Conservation (phyloP, 2,329 filamentous ascomycete genomes). For the Plenodomus lindquistii region DNA sequence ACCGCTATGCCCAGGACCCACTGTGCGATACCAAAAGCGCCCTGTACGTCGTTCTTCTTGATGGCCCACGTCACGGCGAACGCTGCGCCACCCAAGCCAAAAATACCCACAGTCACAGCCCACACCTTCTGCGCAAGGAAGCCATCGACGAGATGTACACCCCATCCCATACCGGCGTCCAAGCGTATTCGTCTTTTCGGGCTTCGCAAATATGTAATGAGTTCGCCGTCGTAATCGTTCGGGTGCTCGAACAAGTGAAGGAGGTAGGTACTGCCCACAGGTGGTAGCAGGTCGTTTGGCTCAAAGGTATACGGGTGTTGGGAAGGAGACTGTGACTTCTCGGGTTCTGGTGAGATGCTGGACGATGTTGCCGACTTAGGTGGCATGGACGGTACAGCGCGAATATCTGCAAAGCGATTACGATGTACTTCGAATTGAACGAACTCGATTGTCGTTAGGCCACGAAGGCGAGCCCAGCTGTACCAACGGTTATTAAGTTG, state of each 20-base stretch:
- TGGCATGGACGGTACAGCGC: slow-evolving; percentile 44
- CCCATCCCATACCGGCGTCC: slow-evolving; percentile 45
- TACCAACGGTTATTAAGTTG: slow-evolving; percentile 39
- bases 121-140: slow-evolving; percentile 44
- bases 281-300: slow-evolving; percentile 43
- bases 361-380: slow-evolving; percentile 20
- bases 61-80: slow-evolving; percentile 43
- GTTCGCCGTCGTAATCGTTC: slow-evolving; percentile 45
- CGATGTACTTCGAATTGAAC: slow-evolving; percentile 47
- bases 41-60: slow-evolving; percentile 41
- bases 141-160: slow-evolving; percentile 45
- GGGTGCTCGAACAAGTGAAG: slow-evolving; percentile 47
- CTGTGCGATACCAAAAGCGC: slow-evolving; percentile 47
- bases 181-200: slow-evolving; percentile 40
- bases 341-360: slow-evolving; percentile 1
- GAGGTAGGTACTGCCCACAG: slow-evolving; percentile 44
- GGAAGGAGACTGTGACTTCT: slow-evolving; percentile 22
- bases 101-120: slow-evolving; percentile 29
- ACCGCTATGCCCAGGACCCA: slow-evolving; percentile 42
- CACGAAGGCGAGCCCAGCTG: slow-evolving; percentile 37
- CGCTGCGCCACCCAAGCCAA: slow-evolving; percentile 37
- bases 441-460: slow-evolving; percentile 44
- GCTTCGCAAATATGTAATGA: slow-evolving; percentile 42
- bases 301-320: slow-evolving; percentile 43
- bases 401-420: slow-evolving; percentile 47